Percentiles rank a stretch among this genome's conserved stretches.
Evolutionary conservation across 2,329 filamentous ascomycete genomes (phyloP).

Genomic region (Phaeosphaeriaceae sp.): DNA sequence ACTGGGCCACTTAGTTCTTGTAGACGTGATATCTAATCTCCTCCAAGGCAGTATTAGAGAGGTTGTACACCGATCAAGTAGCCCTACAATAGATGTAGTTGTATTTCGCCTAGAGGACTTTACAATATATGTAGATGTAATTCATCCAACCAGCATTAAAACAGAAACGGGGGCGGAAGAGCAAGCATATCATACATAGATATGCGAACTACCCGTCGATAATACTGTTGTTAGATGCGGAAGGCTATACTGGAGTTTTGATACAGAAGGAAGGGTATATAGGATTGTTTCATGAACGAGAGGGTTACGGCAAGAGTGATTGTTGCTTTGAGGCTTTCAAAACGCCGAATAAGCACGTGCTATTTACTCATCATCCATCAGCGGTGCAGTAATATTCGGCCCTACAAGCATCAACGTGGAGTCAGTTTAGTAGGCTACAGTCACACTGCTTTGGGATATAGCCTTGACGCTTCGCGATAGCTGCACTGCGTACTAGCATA

Average conservation of each 20-base stretch:
- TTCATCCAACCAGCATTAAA: no score
- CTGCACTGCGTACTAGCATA: conserved; percentile 49
- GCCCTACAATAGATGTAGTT: neutral
- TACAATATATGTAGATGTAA: no score
- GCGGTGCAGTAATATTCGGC: conserved; percentile 68
- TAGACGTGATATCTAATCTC: conserved; percentile 15
- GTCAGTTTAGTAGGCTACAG: conserved; percentile 50
- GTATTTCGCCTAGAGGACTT: no score
- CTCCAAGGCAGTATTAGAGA: conserved; percentile 10
- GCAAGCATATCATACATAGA: neutral
- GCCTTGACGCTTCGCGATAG: conserved; percentile 39
- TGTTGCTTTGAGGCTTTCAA: no score
- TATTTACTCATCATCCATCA: no score
- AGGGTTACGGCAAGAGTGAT: conserved; percentile 56
- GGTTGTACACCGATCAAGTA: neutral
- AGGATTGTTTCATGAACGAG: conserved; percentile 55
- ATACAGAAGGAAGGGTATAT: conserved; percentile 2
- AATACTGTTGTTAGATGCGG: neutral
- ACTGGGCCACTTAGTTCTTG: conserved; percentile 12
- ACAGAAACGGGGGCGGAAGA: neutral
- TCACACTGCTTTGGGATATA: conserved; percentile 49
- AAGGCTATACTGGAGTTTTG: neutral
- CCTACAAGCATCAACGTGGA: conserved; percentile 62
- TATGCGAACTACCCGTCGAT: neutral
- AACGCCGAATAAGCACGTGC: no score